A percentile compares a stretch with the other conserved stretches of the same genome.
Evolutionary conservation across 2,329 filamentous ascomycete species (phyloP).

Genomic region (Hypoxylon sp.): DNA sequence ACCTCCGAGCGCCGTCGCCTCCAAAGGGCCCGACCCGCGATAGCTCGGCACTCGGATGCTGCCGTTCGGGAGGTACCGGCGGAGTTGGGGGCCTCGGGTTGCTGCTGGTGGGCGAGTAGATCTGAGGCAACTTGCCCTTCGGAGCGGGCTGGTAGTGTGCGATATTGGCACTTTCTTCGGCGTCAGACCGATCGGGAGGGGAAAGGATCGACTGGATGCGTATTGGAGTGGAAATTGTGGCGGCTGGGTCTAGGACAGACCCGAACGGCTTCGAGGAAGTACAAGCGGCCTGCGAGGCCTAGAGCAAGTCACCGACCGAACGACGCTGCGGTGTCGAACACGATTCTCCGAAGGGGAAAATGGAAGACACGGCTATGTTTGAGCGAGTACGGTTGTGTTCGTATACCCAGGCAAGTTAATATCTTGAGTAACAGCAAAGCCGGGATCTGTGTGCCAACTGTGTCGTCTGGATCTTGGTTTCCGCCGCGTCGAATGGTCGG

Average conservation of each 20-base stretch:
- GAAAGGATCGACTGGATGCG: slow-evolving; percentile 62
- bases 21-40: slow-evolving; percentile 34
- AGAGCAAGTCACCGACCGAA: slow-evolving; percentile 21
- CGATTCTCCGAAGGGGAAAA: slow-evolving; percentile 17
- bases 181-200: slow-evolving; percentile 52
- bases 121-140: slow-evolving; percentile 50
- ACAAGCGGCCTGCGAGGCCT: slow-evolving; percentile 21
- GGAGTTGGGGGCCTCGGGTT: slow-evolving; percentile 42
- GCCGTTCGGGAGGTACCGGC: slow-evolving; percentile 38
- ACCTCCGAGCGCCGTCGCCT: slow-evolving; percentile 35
- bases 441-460: slow-evolving; percentile 12
- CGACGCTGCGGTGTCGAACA: slow-evolving; percentile 24
- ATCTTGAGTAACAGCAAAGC: slow-evolving; percentile 27
- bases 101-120: slow-evolving; percentile 45
- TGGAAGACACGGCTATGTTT: slow-evolving; percentile 2
- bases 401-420: slow-evolving; percentile 20
- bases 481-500: slow-evolving; percentile 19
- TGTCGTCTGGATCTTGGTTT: slow-evolving; percentile 13
- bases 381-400: slow-evolving; percentile 12
- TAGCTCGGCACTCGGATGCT: slow-evolving; percentile 40
- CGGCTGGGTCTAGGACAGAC: slow-evolving; percentile 53
- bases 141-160: slow-evolving; percentile 45
- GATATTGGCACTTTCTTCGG: slow-evolving; percentile 48
- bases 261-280: slow-evolving; percentile 39
- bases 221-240: slow-evolving; percentile 59